phyloP scores from a whole-genome alignment of 495 filamentous ascomycete species.

The Pseudomonodictys pantanalensis region DNA sequence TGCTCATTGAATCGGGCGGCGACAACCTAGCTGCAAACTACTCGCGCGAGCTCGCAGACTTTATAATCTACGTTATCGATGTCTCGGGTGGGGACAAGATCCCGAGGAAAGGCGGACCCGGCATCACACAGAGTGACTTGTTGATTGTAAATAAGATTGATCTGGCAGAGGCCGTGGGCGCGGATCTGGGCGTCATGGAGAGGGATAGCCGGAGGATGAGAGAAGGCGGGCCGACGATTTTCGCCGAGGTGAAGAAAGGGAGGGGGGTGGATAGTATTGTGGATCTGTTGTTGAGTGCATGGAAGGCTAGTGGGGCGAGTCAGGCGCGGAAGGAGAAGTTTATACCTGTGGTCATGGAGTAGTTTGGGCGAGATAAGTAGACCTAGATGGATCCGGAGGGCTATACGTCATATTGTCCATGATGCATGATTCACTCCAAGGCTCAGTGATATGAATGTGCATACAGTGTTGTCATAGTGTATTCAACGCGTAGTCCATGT shows the following conservation, averaged over 20 bases:
- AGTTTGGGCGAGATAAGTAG: no score
- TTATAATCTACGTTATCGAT: constrained; percentile 97
- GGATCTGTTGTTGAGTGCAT: constrained; percentile 83
- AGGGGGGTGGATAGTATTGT: constrained; percentile 81
- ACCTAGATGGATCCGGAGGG: no score
- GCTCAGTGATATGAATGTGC: no score
- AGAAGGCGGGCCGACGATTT: constrained; percentile 94
- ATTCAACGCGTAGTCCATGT: no score
- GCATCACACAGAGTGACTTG: constrained; percentile 92
- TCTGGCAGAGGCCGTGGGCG: constrained; percentile 84
- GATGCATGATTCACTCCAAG: no score
- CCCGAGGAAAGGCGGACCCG: constrained; percentile 91
- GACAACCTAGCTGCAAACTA: constrained; percentile 98
- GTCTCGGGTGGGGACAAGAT: constrained; percentile 97
- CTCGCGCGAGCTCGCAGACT: constrained; percentile 87
- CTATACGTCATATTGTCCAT: no score
- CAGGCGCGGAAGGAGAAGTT: constrained; percentile 50
- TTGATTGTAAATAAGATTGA: constrained; percentile 96
- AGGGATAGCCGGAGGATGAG: constrained; percentile 87
- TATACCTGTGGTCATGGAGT: constrained; percentile 29
- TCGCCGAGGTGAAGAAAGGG: constrained; percentile 93
- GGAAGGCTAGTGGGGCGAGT: constrained; percentile 80
- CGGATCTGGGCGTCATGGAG: constrained; percentile 92
- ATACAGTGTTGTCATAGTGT: no score
- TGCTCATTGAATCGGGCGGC: constrained; percentile 91